phyloP scores from a whole-genome alignment of 331 rosid species.

The Malus hybrid region DNA sequence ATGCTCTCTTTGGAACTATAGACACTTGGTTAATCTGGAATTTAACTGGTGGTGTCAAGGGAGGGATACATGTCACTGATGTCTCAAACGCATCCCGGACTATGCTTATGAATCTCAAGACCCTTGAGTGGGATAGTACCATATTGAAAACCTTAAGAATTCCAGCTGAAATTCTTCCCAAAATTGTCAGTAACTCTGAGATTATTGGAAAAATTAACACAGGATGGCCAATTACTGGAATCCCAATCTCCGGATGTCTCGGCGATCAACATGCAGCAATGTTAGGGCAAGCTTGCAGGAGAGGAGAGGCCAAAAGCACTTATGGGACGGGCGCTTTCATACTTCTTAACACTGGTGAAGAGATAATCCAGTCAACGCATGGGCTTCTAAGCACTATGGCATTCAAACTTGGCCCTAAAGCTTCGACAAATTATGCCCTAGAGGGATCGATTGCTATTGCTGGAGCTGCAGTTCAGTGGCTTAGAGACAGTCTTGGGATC shows the following conservation, averaged over 20 bases:
- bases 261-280: constrained; percentile 98
- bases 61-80: constrained; percentile 81
- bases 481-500: constrained; percentile 71
- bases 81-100: constrained; percentile 88
- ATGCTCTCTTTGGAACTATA: constrained; percentile 83
- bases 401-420: constrained; percentile 67
- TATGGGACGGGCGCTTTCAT: constrained; percentile 96
- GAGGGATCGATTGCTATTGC: constrained; percentile 99
- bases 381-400: constrained; percentile 84
- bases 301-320: constrained; percentile 89
- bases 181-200: constrained; percentile 76
- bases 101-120: constrained; percentile 85
- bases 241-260: constrained; percentile 78
- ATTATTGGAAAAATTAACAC: constrained; percentile 49
- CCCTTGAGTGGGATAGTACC: constrained; percentile 70
- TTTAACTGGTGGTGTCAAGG: constrained; percentile 67
- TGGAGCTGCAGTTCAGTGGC: constrained; percentile 99
- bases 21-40: constrained; percentile 96
- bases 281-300: constrained; percentile 77
- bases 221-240: constrained; percentile 72
- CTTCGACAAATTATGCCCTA: constrained; percentile 66
- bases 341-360: constrained; percentile 74
- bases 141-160: constrained; percentile 47
- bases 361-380: constrained; percentile 42
- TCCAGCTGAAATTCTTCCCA: constrained; percentile 58